Percentiles rank a stretch among this genome's conserved stretches.
Conservation (phyloP, 371 early-diverging fungal genomes). For the Rhizopus sp. region DNA sequence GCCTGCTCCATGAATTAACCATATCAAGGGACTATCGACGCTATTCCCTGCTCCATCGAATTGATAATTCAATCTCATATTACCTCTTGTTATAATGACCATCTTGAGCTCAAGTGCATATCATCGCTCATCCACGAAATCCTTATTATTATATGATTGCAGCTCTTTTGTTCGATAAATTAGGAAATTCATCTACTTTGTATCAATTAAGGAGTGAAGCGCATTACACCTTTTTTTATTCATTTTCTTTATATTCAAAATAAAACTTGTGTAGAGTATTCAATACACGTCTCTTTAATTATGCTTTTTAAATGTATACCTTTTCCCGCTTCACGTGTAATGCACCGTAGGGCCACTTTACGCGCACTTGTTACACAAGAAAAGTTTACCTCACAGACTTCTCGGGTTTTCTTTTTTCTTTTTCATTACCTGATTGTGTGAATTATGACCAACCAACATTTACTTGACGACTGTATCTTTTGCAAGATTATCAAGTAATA, state of each 20-base stretch:
- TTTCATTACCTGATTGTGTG: not conserved
- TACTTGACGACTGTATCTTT: constrained; percentile 76
- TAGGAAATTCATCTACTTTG: constrained; percentile 10
- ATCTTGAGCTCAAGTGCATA: not conserved
- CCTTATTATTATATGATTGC: not conserved
- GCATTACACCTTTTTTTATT: too few species aligned
- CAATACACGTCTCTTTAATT: too few species aligned
- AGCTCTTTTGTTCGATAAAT: constrained; percentile 23
- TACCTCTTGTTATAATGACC: not conserved
- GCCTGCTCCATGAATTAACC: constrained; percentile 42
- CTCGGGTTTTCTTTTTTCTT: not conserved
- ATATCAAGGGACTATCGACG: constrained; percentile 8
- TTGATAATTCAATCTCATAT: constrained; percentile 4
- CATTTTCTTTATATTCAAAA: too few species aligned
- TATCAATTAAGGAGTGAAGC: too few species aligned
- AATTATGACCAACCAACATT: constrained; percentile 29
- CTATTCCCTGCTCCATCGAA: constrained; percentile 15
- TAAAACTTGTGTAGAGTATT: too few species aligned
- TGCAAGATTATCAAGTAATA: constrained; percentile 81
- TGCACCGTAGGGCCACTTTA: too few species aligned
- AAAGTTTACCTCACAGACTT: too few species aligned
- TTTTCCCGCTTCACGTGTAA: too few species aligned
- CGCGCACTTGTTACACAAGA: too few species aligned
- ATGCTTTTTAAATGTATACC: too few species aligned
- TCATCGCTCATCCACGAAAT: not conserved